These are phyloP conservation scores for Chrysosporium keratinophilum DNA, from an alignment of 2,329 filamentous ascomycete genomes.

Conservation along the genomic window DNA sequence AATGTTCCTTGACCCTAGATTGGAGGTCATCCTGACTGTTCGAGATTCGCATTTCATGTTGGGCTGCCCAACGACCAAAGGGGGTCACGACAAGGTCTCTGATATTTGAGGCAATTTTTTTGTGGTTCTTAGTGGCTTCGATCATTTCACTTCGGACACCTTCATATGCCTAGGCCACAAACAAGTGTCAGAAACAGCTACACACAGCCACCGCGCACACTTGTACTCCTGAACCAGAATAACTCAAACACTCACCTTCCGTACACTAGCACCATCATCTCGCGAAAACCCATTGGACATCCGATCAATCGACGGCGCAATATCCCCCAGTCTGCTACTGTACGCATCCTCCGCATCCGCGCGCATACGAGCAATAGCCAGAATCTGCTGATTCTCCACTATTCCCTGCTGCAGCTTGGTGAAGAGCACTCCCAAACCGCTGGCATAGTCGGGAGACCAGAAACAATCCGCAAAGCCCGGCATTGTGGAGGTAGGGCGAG, in stretches of 20 bases:
- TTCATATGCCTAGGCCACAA: constrained; percentile 64
- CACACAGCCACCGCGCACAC: neutral
- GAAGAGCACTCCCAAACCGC: constrained; percentile 88
- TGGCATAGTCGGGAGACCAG: constrained; percentile 96
- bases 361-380: constrained; percentile 84
- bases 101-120: constrained; percentile 92
- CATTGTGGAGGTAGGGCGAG: constrained; percentile 46
- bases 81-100: constrained; percentile 90
- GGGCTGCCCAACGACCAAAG: constrained; percentile 91
- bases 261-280: constrained; percentile 90
- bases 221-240: neutral
- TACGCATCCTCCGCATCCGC: constrained; percentile 92
- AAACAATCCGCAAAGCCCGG: constrained; percentile 90
- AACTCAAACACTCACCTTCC: constrained; percentile 57
- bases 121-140: constrained; percentile 78
- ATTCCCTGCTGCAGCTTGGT: constrained; percentile 94
- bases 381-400: constrained; percentile 85
- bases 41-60: constrained; percentile 81
- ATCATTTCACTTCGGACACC: constrained; percentile 88
- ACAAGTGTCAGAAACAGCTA: neutral
- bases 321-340: constrained; percentile 67
- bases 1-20: constrained; percentile 78
- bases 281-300: constrained; percentile 69
- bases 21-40: constrained; percentile 94
- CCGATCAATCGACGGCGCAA: constrained; percentile 70